A percentile compares a stretch with the other conserved stretches of the same genome.
Evolutionary conservation across 768 basidiomycete genomes (phyloP).

Genomic region (Gyrodon lividus): DNA sequence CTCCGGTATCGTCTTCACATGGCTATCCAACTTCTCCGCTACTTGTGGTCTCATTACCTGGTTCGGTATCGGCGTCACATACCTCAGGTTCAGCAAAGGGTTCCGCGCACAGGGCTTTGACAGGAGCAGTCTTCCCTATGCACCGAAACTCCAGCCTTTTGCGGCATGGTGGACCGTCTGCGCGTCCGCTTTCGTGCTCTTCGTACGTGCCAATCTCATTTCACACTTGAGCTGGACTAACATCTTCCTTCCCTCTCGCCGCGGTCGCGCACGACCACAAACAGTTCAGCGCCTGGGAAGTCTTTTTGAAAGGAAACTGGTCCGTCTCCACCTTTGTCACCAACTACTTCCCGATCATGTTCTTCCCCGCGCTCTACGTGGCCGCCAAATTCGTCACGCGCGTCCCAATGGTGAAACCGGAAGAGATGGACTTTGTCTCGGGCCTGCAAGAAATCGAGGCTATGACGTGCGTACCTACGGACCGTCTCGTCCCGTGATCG

Average conservation of each 20-base stretch:
- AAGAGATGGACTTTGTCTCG: conserved; percentile 29
- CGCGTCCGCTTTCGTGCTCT: conserved; percentile 28
- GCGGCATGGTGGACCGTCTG: conserved; percentile 37
- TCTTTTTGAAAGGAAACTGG: conserved; percentile 43
- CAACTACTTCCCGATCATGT: conserved; percentile 39
- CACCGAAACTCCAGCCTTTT: conserved; percentile 40
- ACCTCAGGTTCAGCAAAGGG: conserved; percentile 49
- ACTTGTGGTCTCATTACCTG: conserved; percentile 44
- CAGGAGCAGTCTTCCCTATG: conserved; percentile 47
- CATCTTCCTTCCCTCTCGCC: not conserved
- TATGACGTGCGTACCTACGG: conserved; percentile 19
- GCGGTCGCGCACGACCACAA: too few relatives aligned
- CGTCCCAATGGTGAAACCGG: not conserved
- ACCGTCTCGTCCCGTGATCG: not conserved
- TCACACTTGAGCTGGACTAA: not conserved
- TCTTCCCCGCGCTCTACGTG: conserved; percentile 49
- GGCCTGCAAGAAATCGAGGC: conserved; percentile 29
- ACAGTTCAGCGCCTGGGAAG: conserved; percentile 41
- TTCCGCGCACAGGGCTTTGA: conserved; percentile 48
- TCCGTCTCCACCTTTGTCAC: conserved; percentile 39
- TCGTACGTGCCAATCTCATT: conserved; percentile 29
- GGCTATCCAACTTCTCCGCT: conserved; percentile 37
- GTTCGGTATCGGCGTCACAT: conserved; percentile 45
- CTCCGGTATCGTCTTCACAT: conserved; percentile 41
- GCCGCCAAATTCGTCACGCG: conserved; percentile 20